Evolutionary conservation across 1,284 basidiomycete species (phyloP).

Genomic region (Rhodotorula sp.): DNA sequence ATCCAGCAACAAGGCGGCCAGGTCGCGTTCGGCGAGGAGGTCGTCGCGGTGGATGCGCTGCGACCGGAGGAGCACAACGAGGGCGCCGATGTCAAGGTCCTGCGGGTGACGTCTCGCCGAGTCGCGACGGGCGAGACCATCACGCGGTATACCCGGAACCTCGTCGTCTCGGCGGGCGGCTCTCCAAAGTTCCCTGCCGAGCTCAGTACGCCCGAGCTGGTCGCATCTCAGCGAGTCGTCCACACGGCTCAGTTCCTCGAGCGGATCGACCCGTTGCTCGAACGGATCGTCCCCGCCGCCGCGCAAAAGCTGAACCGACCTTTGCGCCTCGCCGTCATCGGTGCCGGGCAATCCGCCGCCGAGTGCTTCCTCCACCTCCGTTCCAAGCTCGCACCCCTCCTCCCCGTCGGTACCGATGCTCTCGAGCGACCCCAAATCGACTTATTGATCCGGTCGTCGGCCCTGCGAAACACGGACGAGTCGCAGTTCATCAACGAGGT

Average conservation of each 20-base stretch:
- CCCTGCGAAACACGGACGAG: constrained; percentile 60
- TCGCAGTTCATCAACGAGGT: constrained; percentile 62
- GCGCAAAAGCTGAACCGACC: constrained; percentile 31
- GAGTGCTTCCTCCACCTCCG: constrained; percentile 53
- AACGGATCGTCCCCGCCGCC: constrained; percentile 10
- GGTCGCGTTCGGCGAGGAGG: constrained; percentile 57
- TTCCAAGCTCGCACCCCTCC: constrained; percentile 15
- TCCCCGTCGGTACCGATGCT: constrained; percentile 11
- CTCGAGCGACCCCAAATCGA: constrained; percentile 54
- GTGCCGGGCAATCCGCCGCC: constrained; percentile 52
- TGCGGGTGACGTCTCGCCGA: constrained; percentile 26
- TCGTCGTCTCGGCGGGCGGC: constrained; percentile 34
- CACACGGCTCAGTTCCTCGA: constrained; percentile 42
- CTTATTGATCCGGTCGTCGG: constrained; percentile 60
- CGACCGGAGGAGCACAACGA: constrained; percentile 11
- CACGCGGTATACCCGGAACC: constrained; percentile 25
- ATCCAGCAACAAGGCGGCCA: constrained; percentile 55
- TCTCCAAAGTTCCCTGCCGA: constrained; percentile 26
- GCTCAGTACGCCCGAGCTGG: constrained; percentile 56
- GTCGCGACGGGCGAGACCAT: constrained; percentile 16
- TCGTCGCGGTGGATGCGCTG: constrained; percentile 49
- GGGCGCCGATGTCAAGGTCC: constrained; percentile 18
- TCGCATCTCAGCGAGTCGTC: constrained; percentile 53
- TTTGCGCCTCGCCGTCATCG: constrained; percentile 57
- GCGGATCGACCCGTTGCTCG: constrained; percentile 26